Evolutionary conservation across 2,329 filamentous ascomycete species (phyloP).

Genomic region (Dactylonectria macrodidyma): DNA sequence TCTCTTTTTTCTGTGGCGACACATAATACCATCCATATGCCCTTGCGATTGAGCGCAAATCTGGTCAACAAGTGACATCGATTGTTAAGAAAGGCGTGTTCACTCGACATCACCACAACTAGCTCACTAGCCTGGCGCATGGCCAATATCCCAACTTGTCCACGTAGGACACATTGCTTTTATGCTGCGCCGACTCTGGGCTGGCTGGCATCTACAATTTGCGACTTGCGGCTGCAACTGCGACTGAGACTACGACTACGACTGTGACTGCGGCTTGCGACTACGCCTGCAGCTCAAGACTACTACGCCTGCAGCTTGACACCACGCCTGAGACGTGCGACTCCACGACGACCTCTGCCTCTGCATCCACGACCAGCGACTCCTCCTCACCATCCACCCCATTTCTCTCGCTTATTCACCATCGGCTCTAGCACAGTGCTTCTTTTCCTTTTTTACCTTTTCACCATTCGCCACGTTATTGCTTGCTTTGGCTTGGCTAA

Average conservation of each 20-base stretch:
- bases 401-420: background rate
- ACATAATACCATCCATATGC: background rate
- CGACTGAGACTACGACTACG: background rate
- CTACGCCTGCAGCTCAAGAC: background rate
- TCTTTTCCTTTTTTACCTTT: constrained; percentile 3
- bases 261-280: background rate
- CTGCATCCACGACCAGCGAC: background rate
- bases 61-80: background rate
- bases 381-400: background rate
- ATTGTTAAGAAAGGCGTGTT: background rate
- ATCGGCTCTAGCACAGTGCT: background rate
- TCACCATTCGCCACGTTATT: constrained; percentile 6
- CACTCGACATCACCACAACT: background rate
- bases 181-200: background rate
- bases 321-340: constrained; percentile 1
- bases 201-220: background rate
- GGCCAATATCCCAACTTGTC: background rate
- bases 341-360: background rate
- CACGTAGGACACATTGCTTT: background rate
- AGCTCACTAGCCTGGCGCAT: background rate
- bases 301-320: background rate
- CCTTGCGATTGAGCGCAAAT: background rate
- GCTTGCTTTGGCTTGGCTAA: constrained; percentile 4
- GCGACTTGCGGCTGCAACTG: background rate
- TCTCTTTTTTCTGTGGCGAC: background rate